Evolutionary conservation across 441 rosid genomes (phyloP).

Genomic region (Omphalea diandra): DNA sequence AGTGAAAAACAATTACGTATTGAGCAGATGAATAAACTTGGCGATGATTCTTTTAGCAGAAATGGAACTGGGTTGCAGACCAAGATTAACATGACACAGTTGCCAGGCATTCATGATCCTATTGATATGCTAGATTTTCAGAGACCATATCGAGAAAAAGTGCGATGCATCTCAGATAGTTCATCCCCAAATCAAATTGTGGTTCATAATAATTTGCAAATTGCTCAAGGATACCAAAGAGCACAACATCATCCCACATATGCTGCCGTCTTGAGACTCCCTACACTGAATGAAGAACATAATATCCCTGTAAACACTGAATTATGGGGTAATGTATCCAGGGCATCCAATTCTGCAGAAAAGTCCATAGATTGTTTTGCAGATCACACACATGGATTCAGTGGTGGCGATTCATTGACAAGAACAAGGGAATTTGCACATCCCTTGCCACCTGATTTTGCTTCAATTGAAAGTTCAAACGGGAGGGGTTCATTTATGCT

Average conservation of each 20-base stretch:
- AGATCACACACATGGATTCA: not conserved
- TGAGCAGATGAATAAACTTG: not conserved
- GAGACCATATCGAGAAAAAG: not conserved
- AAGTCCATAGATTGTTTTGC: slow-evolving; percentile 5
- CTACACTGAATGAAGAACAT: not conserved
- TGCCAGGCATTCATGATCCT: not conserved
- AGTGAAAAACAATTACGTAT: not conserved
- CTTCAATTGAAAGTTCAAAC: not conserved
- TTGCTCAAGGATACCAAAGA: not conserved
- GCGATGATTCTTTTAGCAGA: not conserved
- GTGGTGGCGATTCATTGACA: not conserved
- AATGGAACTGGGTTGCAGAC: slow-evolving; percentile 3
- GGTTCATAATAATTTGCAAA: not conserved
- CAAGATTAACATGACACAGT: not conserved
- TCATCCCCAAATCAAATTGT: not conserved
- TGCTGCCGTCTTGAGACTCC: slow-evolving; percentile 9
- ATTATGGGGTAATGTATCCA: slow-evolving; percentile 1
- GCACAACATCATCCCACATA: not conserved
- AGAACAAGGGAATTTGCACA: not conserved
- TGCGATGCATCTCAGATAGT: not conserved
- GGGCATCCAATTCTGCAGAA: not conserved
- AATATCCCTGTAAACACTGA: not conserved
- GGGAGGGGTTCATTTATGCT: not conserved
- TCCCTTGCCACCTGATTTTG: not conserved
- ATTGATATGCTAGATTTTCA: not conserved